A percentile compares a stretch with the other conserved stretches of the same genome.
phyloP scores from a whole-genome alignment of 371 early-diverging fungal genomes.

The Dinochytrium kinnereticum region DNA sequence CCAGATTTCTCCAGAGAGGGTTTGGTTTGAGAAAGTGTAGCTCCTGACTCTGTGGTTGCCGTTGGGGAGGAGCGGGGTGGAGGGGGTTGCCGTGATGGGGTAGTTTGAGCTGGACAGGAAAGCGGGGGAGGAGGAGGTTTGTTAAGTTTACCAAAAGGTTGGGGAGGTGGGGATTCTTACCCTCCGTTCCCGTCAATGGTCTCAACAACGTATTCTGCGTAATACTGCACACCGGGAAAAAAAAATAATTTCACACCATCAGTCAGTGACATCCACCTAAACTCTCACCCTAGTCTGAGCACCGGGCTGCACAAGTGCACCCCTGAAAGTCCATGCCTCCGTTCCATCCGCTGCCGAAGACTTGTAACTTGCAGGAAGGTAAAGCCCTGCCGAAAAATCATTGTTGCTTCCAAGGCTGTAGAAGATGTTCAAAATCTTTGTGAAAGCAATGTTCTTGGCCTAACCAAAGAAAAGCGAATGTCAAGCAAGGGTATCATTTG shows the following conservation, averaged over 20 bases:
- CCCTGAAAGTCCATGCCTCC: neutral
- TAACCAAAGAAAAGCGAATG: neutral
- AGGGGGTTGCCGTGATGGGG: neutral
- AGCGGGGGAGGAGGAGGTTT: too few relatives aligned
- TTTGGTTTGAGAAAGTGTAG: neutral
- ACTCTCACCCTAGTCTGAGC: neutral
- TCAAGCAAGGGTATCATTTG: too few relatives aligned
- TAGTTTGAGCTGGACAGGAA: slow-evolving; percentile 1
- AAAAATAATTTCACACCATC: too few relatives aligned
- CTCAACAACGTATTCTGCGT: slow-evolving; percentile 2
- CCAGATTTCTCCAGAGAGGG: neutral
- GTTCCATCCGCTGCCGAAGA: neutral
- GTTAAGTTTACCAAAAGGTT: neutral
- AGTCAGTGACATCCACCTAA: too few relatives aligned
- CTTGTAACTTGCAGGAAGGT: neutral
- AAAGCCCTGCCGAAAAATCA: slow-evolving; percentile 1
- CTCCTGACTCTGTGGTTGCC: neutral
- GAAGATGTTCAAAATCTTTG: neutral
- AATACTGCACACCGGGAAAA: neutral
- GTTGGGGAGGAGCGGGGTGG: neutral
- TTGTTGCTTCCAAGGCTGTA: neutral
- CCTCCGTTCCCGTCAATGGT: slow-evolving; percentile 4
- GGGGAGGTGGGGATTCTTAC: neutral
- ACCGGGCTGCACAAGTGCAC: neutral
- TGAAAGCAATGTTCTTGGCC: slow-evolving; percentile 6